Percentiles rank a stretch among this genome's conserved stretches.
Conservation (phyloP, 1,284 basidiomycete genomes). For the Wolfiporia cocos region DNA sequence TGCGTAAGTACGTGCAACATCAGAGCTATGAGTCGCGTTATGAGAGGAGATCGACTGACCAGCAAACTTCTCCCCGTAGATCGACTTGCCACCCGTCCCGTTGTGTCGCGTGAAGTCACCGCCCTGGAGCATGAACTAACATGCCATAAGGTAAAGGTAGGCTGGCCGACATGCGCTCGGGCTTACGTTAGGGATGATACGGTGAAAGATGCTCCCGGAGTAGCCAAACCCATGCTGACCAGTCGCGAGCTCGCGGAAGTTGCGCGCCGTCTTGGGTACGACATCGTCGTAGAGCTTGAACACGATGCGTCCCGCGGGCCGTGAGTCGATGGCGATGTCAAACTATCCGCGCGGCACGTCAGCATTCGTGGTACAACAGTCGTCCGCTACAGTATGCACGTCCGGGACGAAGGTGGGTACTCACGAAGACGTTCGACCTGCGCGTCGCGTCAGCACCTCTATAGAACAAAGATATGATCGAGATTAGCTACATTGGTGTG, state of each 20-base stretch:
- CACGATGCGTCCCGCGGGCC: conserved; percentile 68
- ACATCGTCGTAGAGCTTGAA: conserved; percentile 67
- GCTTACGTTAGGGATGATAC: conserved; percentile 67
- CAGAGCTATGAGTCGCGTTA: neutral
- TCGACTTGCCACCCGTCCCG: conserved; percentile 76
- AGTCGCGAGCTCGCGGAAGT: conserved; percentile 74
- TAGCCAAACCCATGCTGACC: conserved; percentile 76
- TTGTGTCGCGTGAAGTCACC: conserved; percentile 60
- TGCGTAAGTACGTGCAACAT: neutral
- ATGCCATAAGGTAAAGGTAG: too few relatives aligned
- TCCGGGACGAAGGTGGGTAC: too few relatives aligned
- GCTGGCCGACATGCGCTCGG: neutral
- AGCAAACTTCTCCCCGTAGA: conserved; percentile 80
- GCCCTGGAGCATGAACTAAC: conserved; percentile 82
- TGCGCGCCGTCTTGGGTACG: conserved; percentile 72
- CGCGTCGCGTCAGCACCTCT: too few relatives aligned
- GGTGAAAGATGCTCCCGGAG: conserved; percentile 71
- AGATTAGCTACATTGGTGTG: conserved; percentile 21
- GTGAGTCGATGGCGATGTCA: conserved; percentile 70
- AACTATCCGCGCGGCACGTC: conserved; percentile 50
- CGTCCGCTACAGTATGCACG: neutral
- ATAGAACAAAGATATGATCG: neutral
- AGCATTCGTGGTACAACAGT: too few relatives aligned
- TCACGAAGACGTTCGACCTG: conserved; percentile 48
- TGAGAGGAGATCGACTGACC: conserved; percentile 36